Base-by-base conservation (phyloP, 495 filamentous ascomycete genomes). In the Talaromyces borbonicus region DNA sequence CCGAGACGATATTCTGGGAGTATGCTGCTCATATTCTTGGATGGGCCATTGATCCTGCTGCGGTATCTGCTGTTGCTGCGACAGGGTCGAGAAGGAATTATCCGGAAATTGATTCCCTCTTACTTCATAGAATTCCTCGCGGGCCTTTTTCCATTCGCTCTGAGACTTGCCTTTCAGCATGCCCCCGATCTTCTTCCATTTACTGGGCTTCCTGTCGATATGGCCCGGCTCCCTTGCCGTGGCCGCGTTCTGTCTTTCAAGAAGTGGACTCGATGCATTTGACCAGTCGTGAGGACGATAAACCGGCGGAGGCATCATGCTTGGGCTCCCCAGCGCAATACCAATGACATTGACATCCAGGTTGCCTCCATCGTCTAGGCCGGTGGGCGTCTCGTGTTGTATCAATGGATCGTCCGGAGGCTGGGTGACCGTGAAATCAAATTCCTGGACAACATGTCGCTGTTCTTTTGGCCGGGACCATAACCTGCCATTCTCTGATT, bases 141-240 rank as follows among this genome's bases (percentile, higher is more conserved):
- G n/a, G 25, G 30, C 16, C 3, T 15, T 16, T 12, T 32, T 46
- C 31, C 14, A 20, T 1, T 46, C 43, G 5, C 16, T 29, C 16
- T 46, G 43, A 2, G n/a, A 23, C 8, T 19, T 14, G 11, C 62
- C 67, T 46, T 57, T 68, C 52, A 78, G 74, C 2, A 78, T 36
- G 1, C 66, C 66, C 1, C 73, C 72, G 50, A 81, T 65, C 41
- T 74, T 69, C 59, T 67, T 78, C 77, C 77, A 81, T 47, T 73
- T 75, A 46, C 73, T 73, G 6, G 68, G 51, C 46, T 73, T 79
- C 11, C 61, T 59, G 26, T 49, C 36, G 43, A 52, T 41, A 54
- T 43, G 43, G 40, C 16, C 18, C 35, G 29, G 25, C 49, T 24
- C 35, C 40, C 33, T 47, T 26, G 46, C 38, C n/a, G 49, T 52